Base-by-base conservation (phyloP, 2,329 filamentous ascomycete genomes). In the Aspergillus intermedius region DNA sequence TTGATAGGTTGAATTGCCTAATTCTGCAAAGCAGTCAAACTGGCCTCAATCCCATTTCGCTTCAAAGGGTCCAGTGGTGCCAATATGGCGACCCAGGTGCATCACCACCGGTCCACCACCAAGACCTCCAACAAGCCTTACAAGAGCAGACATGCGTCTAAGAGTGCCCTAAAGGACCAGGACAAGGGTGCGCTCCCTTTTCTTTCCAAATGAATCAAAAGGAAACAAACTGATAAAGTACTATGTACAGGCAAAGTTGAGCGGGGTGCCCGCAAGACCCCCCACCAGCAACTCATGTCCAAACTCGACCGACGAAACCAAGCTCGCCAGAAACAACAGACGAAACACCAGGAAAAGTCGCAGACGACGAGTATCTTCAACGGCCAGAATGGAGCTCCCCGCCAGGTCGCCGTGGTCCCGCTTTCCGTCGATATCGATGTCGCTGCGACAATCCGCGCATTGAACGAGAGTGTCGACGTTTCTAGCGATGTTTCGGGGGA, bases 221-320 rank as follows among this genome's bases (percentile, higher is more conserved):
- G 9, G 8, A 30, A n/a, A 13, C 5, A 10, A 23, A 5, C 28
- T 32, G 12, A 44, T 30, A 48, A 28, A 3, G 8, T 28, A 34
- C 8, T 12, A 32, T 50, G 56, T 39, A 59, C 40, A 93, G 88
- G 91, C 65, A 93, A 93, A 70, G 79, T 91, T 44, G 84, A 95
- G 64, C 82, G 79, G 60, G 84, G 85, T 52, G 77, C 77, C 60
- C 83, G 91, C 63, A 94, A 88, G 70, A 95, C 91, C 13, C 88
- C 88, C 48, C 89, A 95, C 68, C 93, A 98, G 68, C 89, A 95
- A 74, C 82, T 96, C 73, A 91, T 96, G 88, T 95, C 90, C 50
- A 98, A 97, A 73, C 81, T 98, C 68, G 90, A 95, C 71, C 86
- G 93, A 51, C 84, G 89, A 60, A 97, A 98, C 70, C 89, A 95